Base-by-base conservation (phyloP, 305 asterid genomes). In the Fraxinus paxiana region DNA sequence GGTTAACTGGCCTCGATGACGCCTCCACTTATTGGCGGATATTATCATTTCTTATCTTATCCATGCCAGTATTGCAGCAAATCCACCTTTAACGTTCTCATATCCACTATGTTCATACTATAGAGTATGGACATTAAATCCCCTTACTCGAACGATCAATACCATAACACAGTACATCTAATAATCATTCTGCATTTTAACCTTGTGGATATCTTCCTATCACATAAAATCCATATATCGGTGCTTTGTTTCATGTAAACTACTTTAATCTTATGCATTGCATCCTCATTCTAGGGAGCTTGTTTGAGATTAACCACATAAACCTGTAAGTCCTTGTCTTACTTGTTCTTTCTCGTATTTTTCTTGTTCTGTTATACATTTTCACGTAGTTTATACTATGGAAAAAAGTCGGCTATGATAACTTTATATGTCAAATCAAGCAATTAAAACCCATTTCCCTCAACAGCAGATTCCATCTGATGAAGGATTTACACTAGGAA, bases 401-500 rank as follows among this genome's bases (percentile, higher is more conserved):
- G 33, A 26, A 33, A 75, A 20, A 43, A 26, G 8, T 41, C 12
- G 28, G 69, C 26, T 0, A 12, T 12, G 12, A 13, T 43, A 46
- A 18, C 61, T 73, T 73, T 28, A 22, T 28, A 73, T 18, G 22
- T 73, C 61, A 73, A 73, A 48, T 38, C 18, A 28, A 22, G 67
- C 37, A 43, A 38, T 24, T 24, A 54, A 61, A 24, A 8, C 28
- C 31, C n/a, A 61, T 61, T 22, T 61, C 28, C 4, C 6, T 61
- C n/a, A 30, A 51, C 26, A 69, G 13, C 18, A 22, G 26, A 5
- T 73, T 59, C 43, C 69, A 77, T 30, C 63, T 43, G 38, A 69
- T 22, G 82, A 76, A 73, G 3, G 15, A 80, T 80, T 79, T 13
- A 79, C 9, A 77, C 7, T 38, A 38, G 37, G 77, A 79, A 75